Evolutionary conservation across 2,329 filamentous ascomycete species (phyloP), one percentile per base, ranked within the genome.

Genomic region (Phaeosphaeria sp.): DNA sequence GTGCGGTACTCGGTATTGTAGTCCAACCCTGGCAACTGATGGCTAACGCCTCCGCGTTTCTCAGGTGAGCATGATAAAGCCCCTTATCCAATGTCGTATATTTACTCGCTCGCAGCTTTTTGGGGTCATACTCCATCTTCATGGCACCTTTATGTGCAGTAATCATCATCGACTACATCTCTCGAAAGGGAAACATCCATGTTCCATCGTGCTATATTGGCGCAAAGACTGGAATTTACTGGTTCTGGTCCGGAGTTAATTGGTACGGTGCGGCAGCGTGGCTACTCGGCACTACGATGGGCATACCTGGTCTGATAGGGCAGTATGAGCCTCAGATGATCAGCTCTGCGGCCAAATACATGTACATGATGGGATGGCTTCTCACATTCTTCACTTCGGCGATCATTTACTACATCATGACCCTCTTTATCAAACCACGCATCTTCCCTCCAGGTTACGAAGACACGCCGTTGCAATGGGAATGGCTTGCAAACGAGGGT

Each of bases 11-110:
- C 9, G 73, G 73, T 6, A 67, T 72, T 6, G 65, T 73, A 0
- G 67, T 79, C 6, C 72, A 78, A 13, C 80, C 80, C 0, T 82
- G 80, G 80, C 72, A 79, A 42, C 71, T 83, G 2, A 71, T 82
- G 47, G 72, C 73, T 23, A 77, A 69, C 1, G 80, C 80, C 0
- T 59, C 68, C 13, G 72, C 71, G 11, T 80, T 82, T 59, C 63
- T 81, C n/a, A 64, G 60, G 63, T 60, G 39, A 57, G 48, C n/a
- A 4, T 21, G 6, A 21, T n/a, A 11, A 36, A 36, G 3, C 13
- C 13, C 30, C 7, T 18, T 20, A 18, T 43, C 41, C 11, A 20
- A 5, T 18, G 21, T 17, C 1, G 6, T 15, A 18, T n/a, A 48
- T 52, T 65, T 21, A 65, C 56, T 18, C 15, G 6, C 1, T 1